phyloP scores from a whole-genome alignment of 2,329 filamentous ascomycete species.

The Byssochlamys sp. region DNA sequence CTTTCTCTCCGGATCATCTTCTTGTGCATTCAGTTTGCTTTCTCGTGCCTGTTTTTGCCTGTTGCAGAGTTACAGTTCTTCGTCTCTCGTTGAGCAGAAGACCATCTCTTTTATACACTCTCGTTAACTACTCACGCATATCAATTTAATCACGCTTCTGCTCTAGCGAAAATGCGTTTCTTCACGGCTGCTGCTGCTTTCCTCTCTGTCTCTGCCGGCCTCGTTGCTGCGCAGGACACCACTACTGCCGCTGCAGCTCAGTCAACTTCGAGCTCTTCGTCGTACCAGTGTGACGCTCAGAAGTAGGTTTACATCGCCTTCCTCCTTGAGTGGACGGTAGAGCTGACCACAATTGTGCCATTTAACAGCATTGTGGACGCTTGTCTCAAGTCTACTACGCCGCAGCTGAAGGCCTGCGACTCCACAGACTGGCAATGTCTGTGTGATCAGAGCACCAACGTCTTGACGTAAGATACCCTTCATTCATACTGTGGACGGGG shows the following conservation, averaged over 20 bases:
- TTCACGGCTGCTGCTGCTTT: constrained; percentile 6
- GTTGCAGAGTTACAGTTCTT: not conserved
- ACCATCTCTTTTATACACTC: not conserved
- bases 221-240: constrained; percentile 5
- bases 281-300: constrained; percentile 10
- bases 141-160: not conserved
- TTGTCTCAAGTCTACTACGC: constrained; percentile 35
- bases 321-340: not conserved
- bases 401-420: constrained; percentile 35
- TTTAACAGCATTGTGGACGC: constrained; percentile 41
- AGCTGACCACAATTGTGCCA: not conserved
- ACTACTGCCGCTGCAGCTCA: not conserved
- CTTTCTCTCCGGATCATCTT: not conserved
- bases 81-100: not conserved
- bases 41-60: not conserved
- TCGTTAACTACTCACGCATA: not conserved
- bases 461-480: constrained; percentile 35
- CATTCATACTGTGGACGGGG: constrained; percentile 7
- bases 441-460: constrained; percentile 46
- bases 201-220: constrained; percentile 6
- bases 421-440: constrained; percentile 48
- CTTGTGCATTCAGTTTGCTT: not conserved
- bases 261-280: not conserved
- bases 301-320: constrained; percentile 5
- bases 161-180: constrained; percentile 7